A percentile compares a stretch with the other conserved stretches of the same genome.
Evolutionary conservation across 495 filamentous ascomycete species (phyloP).

Genomic region (Hyaloscypha finlandica): DNA sequence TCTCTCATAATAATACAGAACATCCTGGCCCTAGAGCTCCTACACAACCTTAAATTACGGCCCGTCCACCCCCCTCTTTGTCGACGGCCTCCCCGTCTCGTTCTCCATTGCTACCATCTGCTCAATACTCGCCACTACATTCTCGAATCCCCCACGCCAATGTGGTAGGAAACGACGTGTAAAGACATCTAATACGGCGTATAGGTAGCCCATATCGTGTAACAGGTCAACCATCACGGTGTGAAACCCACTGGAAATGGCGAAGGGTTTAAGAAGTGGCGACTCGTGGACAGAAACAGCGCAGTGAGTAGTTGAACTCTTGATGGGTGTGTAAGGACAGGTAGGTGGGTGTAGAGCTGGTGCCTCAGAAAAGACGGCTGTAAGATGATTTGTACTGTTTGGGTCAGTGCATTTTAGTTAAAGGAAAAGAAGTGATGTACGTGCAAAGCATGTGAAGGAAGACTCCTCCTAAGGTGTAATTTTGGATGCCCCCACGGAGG

Average conservation of each 20-base stretch:
- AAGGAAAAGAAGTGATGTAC: background rate
- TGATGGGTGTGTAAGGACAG: background rate
- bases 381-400: conserved; percentile 25
- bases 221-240: conserved; percentile 9
- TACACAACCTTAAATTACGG: background rate
- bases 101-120: background rate
- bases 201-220: conserved; percentile 18
- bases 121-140: conserved; percentile 7
- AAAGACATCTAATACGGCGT: conserved; percentile 17
- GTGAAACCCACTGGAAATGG: conserved; percentile 12
- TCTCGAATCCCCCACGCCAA: conserved; percentile 15
- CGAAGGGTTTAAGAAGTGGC: conserved; percentile 15
- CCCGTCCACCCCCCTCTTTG: background rate
- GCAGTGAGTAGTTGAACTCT: conserved; percentile 4
- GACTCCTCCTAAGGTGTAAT: conserved; percentile 19
- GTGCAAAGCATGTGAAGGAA: conserved; percentile 30
- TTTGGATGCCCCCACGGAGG: conserved; percentile 21
- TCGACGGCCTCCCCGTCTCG: background rate
- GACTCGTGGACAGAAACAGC: conserved; percentile 5
- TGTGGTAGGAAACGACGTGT: conserved; percentile 6
- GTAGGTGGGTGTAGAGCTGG: conserved; percentile 1
- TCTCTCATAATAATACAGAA: too few species aligned
- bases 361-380: conserved; percentile 23
- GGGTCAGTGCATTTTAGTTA: background rate
- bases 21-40: too few species aligned